Evolutionary conservation across 2,329 filamentous ascomycete genomes (phyloP).

Genomic region (Sporothrix pseudoabietina): DNA sequence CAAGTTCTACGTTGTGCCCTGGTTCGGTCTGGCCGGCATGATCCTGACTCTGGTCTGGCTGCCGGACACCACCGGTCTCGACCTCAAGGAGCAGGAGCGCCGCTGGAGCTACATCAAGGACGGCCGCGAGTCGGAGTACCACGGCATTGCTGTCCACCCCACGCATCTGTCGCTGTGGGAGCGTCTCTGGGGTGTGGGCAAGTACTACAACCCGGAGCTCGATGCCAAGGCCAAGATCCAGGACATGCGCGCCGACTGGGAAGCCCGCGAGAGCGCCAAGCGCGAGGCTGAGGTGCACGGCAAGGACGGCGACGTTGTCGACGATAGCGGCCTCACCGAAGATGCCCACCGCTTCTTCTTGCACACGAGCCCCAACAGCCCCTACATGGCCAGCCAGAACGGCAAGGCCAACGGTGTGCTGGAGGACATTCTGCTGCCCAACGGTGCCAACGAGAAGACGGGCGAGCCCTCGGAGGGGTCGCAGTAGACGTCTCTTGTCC

Average conservation of each 20-base stretch:
- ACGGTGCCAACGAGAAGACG: constrained; percentile 22
- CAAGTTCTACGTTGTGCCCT: constrained; percentile 91
- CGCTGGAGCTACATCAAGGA: constrained; percentile 85
- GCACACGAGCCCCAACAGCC: constrained; percentile 38
- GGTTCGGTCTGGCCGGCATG: constrained; percentile 90
- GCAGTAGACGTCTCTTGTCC: not conserved
- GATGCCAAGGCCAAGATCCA: constrained; percentile 84
- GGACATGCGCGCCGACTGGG: constrained; percentile 73
- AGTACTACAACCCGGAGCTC: constrained; percentile 77
- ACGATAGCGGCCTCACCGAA: constrained; percentile 55
- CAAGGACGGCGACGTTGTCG: constrained; percentile 40
- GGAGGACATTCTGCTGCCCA: constrained; percentile 28
- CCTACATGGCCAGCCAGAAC: constrained; percentile 25
- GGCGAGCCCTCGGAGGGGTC: constrained; percentile 11
- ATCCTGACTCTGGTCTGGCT: constrained; percentile 82
- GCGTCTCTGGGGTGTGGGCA: constrained; percentile 73
- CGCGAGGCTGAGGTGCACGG: constrained; percentile 54
- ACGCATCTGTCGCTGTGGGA: constrained; percentile 89
- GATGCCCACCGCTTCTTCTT: constrained; percentile 60
- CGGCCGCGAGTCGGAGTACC: constrained; percentile 79
- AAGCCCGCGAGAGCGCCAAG: constrained; percentile 51
- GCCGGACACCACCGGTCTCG: constrained; percentile 94
- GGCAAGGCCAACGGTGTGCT: constrained; percentile 30
- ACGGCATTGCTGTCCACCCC: constrained; percentile 89
- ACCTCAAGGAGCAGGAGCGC: constrained; percentile 95